These are phyloP conservation scores for Cystobasidiaceae sp. DNA, from an alignment of 1,284 basidiomycete species.

Conservation along the genomic window DNA sequence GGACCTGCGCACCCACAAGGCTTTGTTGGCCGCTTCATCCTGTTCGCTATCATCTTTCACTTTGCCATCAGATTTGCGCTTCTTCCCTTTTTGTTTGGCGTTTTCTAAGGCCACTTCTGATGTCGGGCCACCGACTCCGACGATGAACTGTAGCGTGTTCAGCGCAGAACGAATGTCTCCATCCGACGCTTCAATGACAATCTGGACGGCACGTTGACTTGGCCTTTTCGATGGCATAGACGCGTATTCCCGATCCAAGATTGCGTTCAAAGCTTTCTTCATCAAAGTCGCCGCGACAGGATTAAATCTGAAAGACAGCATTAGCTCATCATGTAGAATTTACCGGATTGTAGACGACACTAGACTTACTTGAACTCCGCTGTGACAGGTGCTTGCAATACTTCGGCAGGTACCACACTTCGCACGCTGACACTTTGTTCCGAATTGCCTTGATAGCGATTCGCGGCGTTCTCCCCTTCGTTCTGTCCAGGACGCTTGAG, in stretches of 20 bases:
- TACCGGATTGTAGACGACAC: not conserved
- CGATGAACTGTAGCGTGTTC: slow-evolving; percentile 79
- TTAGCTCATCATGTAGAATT: not conserved
- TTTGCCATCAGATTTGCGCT: slow-evolving; percentile 45
- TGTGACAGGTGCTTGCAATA: slow-evolving; percentile 12
- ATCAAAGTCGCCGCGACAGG: slow-evolving; percentile 82
- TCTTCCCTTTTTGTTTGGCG: slow-evolving; percentile 36
- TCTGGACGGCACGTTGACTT: slow-evolving; percentile 62
- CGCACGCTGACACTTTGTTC: slow-evolving; percentile 43
- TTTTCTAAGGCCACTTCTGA: slow-evolving; percentile 41
- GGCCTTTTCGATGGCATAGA: slow-evolving; percentile 50
- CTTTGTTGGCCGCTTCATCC: slow-evolving; percentile 44
- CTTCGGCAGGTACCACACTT: slow-evolving; percentile 20
- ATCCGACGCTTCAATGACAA: slow-evolving; percentile 69
- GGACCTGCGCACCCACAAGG: slow-evolving; percentile 45
- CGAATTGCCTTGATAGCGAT: slow-evolving; percentile 50
- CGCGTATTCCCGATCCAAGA: slow-evolving; percentile 54
- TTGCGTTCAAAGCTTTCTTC: slow-evolving; percentile 65
- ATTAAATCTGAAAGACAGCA: slow-evolving; percentile 65
- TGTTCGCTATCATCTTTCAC: slow-evolving; percentile 46
- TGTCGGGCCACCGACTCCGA: slow-evolving; percentile 39
- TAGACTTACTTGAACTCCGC: slow-evolving; percentile 25
- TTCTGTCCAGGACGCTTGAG: slow-evolving; percentile 51
- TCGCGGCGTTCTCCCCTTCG: slow-evolving; percentile 53
- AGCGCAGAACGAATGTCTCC: slow-evolving; percentile 90